Evolutionary conservation across 805 yeast genomes (phyloP), one percentile per base, ranked within the genome.

Genomic region (Candida corydali): DNA sequence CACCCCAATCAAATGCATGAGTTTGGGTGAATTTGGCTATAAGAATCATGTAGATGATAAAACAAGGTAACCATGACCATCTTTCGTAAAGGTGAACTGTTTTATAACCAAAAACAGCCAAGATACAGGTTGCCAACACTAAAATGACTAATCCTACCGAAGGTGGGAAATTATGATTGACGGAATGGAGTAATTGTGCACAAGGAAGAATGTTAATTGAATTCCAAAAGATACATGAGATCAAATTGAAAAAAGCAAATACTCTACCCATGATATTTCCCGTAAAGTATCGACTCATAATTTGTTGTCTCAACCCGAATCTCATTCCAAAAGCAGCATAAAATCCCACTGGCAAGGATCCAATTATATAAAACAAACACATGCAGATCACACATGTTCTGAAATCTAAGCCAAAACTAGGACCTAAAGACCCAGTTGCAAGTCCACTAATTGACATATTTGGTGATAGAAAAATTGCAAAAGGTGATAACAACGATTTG

Each of bases 241-340:
- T 52, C 12, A 54, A 52, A 31, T 53, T 53, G 34, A 58, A 50
- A 4, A 52, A 32, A 5, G 61, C 57, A 41, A 57, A 57, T 6
- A 54, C 32, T 34, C 62, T 46, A 7, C 61, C 62, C 51, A 57
- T 52, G 30, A 52, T 39, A 32, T 54, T 54, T 8, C 65, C 65
- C 2, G 60, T 56, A 30, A 58, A 54, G 37, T 51, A 59, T 19
- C 62, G 49, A 11, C 60, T 52, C 28, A 59, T 41, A 24, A 59
- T 50, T 40, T 56, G 57, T 40, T 60, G 65, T 42, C 71, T 57
- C 41, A 65, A 55, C n/a, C 71, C 71, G 41, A 61, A 54, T 39
- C 54, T 59, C 45, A 56, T 55, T 16, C 69, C 69, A 37, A 65
- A 61, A 9, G 55, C 44, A 23, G 69, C 55, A 41, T 54, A 63